Evolutionary conservation across 2,329 filamentous ascomycete species (phyloP), one percentile per base, ranked within the genome.

Genomic region (Ophiostoma piceae): DNA sequence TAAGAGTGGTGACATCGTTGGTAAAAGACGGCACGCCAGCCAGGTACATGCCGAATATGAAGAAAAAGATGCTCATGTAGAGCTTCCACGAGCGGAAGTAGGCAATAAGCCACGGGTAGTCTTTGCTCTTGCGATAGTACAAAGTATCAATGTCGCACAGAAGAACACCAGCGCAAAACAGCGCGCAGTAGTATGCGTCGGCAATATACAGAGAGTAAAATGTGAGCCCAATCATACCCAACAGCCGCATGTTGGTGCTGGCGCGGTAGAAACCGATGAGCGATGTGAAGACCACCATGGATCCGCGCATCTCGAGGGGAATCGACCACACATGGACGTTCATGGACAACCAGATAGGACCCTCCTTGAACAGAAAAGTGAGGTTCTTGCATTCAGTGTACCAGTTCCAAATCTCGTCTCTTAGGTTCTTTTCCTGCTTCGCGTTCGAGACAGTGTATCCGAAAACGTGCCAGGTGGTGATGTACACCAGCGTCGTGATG

Each of bases 191-290:
- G 77, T 83, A 86, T 32, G 87, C 88, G 75, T 92, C 89, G 3
- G 83, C 83, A 68, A 91, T 83, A 76, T 89, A 90, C 75, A 91
- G 80, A 75, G 90, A 90, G 78, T 91, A 92, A 72, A 82, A 80
- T 26, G 87, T 82, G 12, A 92, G 79, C 0, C 76, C 82, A 0
- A 81, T 66, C 74, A 87, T 78, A 75, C 84, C 84, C 76, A 80
- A 80, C 0, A 90, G 80, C 16, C 89, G 84, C 3, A 84, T 83
- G 69, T 82, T 84, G 32, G 78, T 80, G 0, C 84, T 83, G 70
- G 83, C 84, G 68, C 84, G 80, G 0, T 87, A 84, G 12, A 91
- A 80, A 0, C 88, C 85, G 26, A 87, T 75, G 5, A 86, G 77
- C 0, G 83, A 76, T 0, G 84, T 86, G 76, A 88, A 91, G 68